Evolutionary conservation across 345 rosid genomes (phyloP), one percentile per base, ranked within the genome.

Genomic region (Trapa bicornis): DNA sequence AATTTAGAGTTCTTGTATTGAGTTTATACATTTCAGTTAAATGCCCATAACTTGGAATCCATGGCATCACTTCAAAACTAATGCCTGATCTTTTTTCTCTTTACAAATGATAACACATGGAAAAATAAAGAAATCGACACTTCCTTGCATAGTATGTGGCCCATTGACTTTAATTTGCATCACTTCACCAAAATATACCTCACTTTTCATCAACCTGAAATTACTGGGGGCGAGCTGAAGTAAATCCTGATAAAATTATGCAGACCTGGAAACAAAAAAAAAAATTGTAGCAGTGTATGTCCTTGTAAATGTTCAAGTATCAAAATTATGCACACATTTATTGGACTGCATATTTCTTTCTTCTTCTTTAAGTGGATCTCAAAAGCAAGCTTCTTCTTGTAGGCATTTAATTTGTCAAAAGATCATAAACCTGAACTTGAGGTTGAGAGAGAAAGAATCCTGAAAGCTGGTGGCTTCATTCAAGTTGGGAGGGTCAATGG

Each of bases 351-450:
- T 10, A 57, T 29, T 22, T 1, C 12, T 57, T 57, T 22, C 22
- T 22, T 22, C 56, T 50, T 50, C 56, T 50, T 50, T 50, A 15
- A 50, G 22, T 50, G 22, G 17, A 1, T 57, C 35, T 22, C 37
- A 22, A 57, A 57, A 29, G 14, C 61, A 29, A 32, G 11, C 16
- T 11, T 3, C 15, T 58, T 58, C 12, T 58, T 70, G n/a, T 79
- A 89, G 89, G 99, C 97, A 42, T 91, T 81, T 78, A 80, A 89
- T 91, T 91, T 94, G 38, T 94, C 97, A 54, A 87, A 85, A 79
- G 99, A 94, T 77, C 99, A 94, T 77, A 94, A 94, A 68, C 99
- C 97, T 65, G 99, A 91, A 68, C 92, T 91, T 64, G 99, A 86
- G 78, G 83, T 77, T 58, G 99, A 94, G 75, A 91, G 83, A 73